These are phyloP conservation scores for Passiflora organensis DNA, from an alignment of 345 rosid genomes.

Conservation along the genomic window DNA sequence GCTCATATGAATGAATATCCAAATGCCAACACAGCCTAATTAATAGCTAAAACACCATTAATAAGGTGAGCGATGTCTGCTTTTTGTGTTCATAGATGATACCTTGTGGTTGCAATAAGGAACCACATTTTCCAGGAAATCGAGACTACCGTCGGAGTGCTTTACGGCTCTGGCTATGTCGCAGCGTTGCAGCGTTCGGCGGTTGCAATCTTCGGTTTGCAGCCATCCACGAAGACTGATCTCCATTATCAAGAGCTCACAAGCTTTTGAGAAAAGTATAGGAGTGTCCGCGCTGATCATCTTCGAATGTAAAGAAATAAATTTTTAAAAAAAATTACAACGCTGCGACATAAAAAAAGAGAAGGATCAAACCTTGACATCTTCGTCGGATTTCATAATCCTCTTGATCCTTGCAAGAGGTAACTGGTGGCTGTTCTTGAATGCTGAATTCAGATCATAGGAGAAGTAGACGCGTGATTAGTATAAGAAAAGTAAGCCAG, in stretches of 20 bases:
- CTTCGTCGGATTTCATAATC: conserved; percentile 31
- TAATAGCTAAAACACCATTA: background rate
- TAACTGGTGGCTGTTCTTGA: conserved; percentile 14
- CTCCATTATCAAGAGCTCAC: conserved; percentile 28
- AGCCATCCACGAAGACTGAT: conserved; percentile 31
- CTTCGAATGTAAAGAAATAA: too few species aligned
- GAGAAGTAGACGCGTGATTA: background rate
- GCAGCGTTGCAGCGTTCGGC: conserved; percentile 19
- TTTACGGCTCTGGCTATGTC: conserved; percentile 21
- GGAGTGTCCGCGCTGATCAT: conserved; percentile 30
- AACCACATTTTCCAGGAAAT: conserved; percentile 13
- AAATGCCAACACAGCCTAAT: background rate
- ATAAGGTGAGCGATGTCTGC: background rate
- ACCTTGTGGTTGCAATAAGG: conserved; percentile 12
- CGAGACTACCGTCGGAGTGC: background rate
- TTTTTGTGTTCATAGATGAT: background rate
- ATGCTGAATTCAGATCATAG: conserved; percentile 8
- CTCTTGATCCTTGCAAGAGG: conserved; percentile 39
- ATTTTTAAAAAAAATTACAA: too few species aligned
- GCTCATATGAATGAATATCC: background rate
- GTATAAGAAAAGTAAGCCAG: background rate
- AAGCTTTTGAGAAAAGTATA: conserved; percentile 28
- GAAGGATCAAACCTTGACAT: conserved; percentile 29
- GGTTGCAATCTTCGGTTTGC: conserved; percentile 16
- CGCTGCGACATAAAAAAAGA: background rate